Base-by-base conservation (phyloP, 2,329 filamentous ascomycete genomes). In the Colletotrichum sojae region DNA sequence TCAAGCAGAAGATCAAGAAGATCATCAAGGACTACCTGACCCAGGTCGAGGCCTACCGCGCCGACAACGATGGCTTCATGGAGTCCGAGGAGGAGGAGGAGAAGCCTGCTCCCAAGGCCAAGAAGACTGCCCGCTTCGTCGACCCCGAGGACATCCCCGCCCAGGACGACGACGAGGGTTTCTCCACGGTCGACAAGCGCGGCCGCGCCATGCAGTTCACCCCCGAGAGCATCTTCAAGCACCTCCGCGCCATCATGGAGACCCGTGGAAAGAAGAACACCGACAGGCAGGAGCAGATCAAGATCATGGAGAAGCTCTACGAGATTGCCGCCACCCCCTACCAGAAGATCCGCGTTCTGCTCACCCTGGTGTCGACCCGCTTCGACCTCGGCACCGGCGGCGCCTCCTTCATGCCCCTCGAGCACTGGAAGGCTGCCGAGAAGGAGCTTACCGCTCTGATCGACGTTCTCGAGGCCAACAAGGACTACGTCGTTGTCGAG, bases 181-280 rank as follows among this genome's bases (percentile, higher is more conserved):
- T 98, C 80, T 90, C 91, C 49, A 94, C 91, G 20, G 94, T 99
- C 72, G 94, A 94, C 71, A 93, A 93, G 80, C 94, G 95, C 75
- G 96, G 96, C 73, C 94, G 94, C 81, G 90, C 94, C 60, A 87
- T 98, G 67, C 91, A 93, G 76, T 98, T 97, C 82, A 99, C 97
- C 13, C 93, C 95, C 22, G 96, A 99, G 85, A 96, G 95, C 81
- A 99, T 99, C 78, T 92, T 98, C 81, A 99, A 99, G 87, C 94
- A 98, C 82, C 88, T 99, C 60, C 91, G 95, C 67, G 89, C 91
- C 60, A 98, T 99, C 78, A 87, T 98, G 79, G 96, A 99, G 85
- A 95, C 95, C 68, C 90, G 96, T 85, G 96, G 96, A 80, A 97
- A 97, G 88, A 99, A 99, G 90, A 98, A 98, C 86, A 98, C 96